Evolutionary conservation across 2,329 filamentous ascomycete species (phyloP).

Genomic region (Diaporthe ilicicola): DNA sequence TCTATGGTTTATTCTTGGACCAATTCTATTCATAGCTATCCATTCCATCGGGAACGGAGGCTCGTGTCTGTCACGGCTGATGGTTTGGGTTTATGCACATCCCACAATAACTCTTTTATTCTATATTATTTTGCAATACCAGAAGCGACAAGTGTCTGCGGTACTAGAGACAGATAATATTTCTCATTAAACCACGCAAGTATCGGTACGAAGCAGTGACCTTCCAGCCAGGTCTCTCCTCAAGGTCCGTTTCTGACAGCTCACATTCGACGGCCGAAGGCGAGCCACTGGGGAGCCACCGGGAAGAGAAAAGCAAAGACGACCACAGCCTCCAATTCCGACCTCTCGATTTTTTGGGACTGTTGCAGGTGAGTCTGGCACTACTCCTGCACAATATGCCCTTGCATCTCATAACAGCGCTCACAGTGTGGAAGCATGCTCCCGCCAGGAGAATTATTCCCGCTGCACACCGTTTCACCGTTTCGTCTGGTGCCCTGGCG

Average conservation of each 20-base stretch:
- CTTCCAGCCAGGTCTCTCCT: not conserved
- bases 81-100: not conserved
- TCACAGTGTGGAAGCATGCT: not conserved
- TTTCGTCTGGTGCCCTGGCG: not conserved
- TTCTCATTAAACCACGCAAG: not conserved
- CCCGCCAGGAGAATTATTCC: not conserved
- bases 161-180: not conserved
- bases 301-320: not conserved
- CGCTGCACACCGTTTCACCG: not conserved
- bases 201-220: slow-evolving; percentile 23
- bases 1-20: not conserved
- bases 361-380: slow-evolving; percentile 15
- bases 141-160: not conserved
- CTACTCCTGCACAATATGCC: slow-evolving; percentile 13
- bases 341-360: slow-evolving; percentile 17
- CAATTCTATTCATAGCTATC: not conserved
- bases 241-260: slow-evolving; percentile 10
- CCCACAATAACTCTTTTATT: not conserved
- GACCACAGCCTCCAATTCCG: not conserved
- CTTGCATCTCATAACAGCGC: slow-evolving; percentile 5
- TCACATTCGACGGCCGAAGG: slow-evolving; percentile 13
- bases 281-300: slow-evolving; percentile 4
- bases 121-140: not conserved
- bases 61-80: not conserved
- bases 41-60: not conserved